Evolutionary conservation across 2,329 filamentous ascomycete genomes (phyloP).

Genomic region (Cercospora zeina): DNA sequence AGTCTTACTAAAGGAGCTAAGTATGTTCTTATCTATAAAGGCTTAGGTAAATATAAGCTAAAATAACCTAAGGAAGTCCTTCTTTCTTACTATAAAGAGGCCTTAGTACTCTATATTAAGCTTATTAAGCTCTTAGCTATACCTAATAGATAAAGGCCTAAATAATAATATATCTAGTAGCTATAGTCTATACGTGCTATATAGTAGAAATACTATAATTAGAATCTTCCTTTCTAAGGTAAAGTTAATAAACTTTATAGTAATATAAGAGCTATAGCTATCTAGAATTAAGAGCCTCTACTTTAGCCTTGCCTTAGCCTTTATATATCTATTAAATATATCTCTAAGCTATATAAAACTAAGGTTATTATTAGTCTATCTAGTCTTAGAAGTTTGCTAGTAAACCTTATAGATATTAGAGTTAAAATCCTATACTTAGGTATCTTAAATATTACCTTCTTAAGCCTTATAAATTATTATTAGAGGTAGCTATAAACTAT

Average conservation of each 20-base stretch:
- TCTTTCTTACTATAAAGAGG: too few relatives aligned
- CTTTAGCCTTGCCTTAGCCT: slow-evolving; percentile 3
- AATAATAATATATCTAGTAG: slow-evolving; percentile 11
- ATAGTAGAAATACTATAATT: slow-evolving; percentile 1
- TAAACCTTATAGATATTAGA: neutral
- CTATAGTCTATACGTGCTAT: slow-evolving; percentile 11
- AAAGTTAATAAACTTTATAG: slow-evolving; percentile 13
- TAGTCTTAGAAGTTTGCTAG: neutral
- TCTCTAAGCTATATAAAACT: slow-evolving; percentile 4
- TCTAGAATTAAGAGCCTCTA: slow-evolving; percentile 14
- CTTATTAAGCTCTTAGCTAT: slow-evolving; percentile 8
- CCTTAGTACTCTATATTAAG: too few relatives aligned
- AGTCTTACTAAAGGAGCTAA: too few relatives aligned
- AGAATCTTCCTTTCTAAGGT: slow-evolving; percentile 4
- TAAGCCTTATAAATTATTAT: slow-evolving; percentile 9
- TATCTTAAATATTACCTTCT: slow-evolving; percentile 12
- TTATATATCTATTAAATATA: slow-evolving; percentile 10
- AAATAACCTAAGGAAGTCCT: too few relatives aligned
- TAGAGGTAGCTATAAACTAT: too few relatives aligned
- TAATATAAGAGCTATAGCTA: slow-evolving; percentile 17
- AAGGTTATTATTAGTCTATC: slow-evolving; percentile 14
- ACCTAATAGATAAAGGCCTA: neutral
- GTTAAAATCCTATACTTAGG: slow-evolving; percentile 10
- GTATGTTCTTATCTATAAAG: too few relatives aligned
- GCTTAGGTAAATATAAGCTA: too few relatives aligned